Conservation (phyloP, 1,284 basidiomycete species). For the Cutaneotrichosporon daszewskae region DNA sequence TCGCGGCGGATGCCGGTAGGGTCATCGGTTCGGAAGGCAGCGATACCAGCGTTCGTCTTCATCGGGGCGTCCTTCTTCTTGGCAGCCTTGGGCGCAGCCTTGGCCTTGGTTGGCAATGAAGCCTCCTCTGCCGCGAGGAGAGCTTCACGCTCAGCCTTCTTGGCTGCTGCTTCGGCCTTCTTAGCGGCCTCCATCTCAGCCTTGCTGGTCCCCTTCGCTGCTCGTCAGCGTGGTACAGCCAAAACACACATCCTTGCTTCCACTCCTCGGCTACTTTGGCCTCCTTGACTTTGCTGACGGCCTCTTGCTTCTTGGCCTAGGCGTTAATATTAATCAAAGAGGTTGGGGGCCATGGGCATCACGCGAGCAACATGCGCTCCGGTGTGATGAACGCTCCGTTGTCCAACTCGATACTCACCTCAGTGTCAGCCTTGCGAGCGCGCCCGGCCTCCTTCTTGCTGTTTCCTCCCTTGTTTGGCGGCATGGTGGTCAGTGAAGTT, state of each 20-base stretch:
- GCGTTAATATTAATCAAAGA: not conserved
- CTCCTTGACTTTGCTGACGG: constrained; percentile 39
- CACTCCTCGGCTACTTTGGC: constrained; percentile 69
- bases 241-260: constrained; percentile 60
- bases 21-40: constrained; percentile 49
- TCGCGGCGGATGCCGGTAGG: constrained; percentile 59
- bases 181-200: constrained; percentile 59
- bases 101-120: constrained; percentile 58
- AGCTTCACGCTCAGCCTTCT: constrained; percentile 51
- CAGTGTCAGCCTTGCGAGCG: constrained; percentile 90
- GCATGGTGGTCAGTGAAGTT: too few species aligned
- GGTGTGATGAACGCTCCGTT: too few species aligned
- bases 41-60: constrained; percentile 12
- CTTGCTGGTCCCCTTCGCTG: constrained; percentile 52
- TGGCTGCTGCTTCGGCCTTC: constrained; percentile 51
- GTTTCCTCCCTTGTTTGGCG: constrained; percentile 73
- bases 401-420: constrained; percentile 54
- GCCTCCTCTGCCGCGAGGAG: constrained; percentile 77
- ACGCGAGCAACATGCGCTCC: too few species aligned
- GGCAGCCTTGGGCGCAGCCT: constrained; percentile 46
- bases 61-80: constrained; percentile 22
- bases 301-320: constrained; percentile 56
- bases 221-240: not conserved
- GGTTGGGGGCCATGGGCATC: too few species aligned
- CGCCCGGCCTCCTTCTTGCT: constrained; percentile 81